Conservation (phyloP, 2,329 filamentous ascomycete species). For the Fusarium falciforme region DNA sequence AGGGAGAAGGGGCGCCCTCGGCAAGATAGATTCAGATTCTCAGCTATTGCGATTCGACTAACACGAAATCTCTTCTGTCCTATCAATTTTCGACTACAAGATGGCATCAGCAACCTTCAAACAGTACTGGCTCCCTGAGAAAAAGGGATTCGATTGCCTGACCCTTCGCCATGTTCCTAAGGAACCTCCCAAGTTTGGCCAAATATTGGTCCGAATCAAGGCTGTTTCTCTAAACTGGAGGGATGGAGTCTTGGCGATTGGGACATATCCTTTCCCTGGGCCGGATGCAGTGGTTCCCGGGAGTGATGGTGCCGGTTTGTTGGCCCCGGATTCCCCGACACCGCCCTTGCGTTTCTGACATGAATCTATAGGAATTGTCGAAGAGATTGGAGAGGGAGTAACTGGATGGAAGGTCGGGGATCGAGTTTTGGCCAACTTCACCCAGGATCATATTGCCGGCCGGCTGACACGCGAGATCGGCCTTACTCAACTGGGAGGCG, state of each 20-base stretch:
- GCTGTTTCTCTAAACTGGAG: constrained; percentile 20
- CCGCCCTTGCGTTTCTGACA: background rate
- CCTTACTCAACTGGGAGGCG: constrained; percentile 13
- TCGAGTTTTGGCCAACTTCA: constrained; percentile 22
- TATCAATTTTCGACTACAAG: background rate
- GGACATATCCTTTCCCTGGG: constrained; percentile 19
- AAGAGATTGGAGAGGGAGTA: constrained; percentile 15
- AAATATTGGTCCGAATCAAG: constrained; percentile 20
- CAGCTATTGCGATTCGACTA: background rate
- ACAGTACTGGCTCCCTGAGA: constrained; percentile 5
- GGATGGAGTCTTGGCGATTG: constrained; percentile 15
- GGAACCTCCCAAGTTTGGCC: constrained; percentile 10
- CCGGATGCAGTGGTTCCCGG: constrained; percentile 15
- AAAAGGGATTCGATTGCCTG: constrained; percentile 13
- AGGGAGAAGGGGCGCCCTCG: background rate
- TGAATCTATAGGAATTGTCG: background rate
- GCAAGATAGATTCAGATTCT: background rate
- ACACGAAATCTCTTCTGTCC: too few species aligned
- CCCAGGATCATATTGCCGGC: constrained; percentile 18
- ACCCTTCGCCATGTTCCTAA: constrained; percentile 10
- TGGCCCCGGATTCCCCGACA: too few species aligned
- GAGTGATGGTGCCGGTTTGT: constrained; percentile 18
- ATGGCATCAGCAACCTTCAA: background rate
- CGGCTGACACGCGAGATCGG: constrained; percentile 22
- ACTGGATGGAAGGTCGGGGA: constrained; percentile 26